phyloP scores from a whole-genome alignment of 2,329 filamentous ascomycete species.

The Penicillium sp. region DNA sequence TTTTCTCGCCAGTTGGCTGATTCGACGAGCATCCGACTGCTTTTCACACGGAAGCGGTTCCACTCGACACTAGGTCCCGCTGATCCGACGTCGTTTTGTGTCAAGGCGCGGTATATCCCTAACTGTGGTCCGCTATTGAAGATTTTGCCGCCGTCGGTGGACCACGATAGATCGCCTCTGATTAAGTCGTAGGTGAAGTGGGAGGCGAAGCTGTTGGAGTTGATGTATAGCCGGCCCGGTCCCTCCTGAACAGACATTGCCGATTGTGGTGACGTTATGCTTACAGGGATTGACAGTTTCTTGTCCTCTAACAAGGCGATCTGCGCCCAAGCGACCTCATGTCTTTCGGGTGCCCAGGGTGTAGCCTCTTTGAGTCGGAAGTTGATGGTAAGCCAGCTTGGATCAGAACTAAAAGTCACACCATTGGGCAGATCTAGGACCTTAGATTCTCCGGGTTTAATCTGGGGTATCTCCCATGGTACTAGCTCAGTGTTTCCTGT shows the following conservation, averaged over 20 bases:
- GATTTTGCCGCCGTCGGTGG: constrained; percentile 37
- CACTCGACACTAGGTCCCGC: constrained; percentile 56
- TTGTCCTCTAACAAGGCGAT: constrained; percentile 2
- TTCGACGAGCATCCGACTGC: constrained; percentile 42
- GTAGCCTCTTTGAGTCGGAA: constrained; percentile 47
- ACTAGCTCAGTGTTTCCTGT: constrained; percentile 17
- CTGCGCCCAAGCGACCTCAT: constrained; percentile 59
- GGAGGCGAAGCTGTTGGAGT: constrained; percentile 9
- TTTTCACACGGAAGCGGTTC: constrained; percentile 46
- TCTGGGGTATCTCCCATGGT: constrained; percentile 42
- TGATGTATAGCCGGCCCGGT: constrained; percentile 10
- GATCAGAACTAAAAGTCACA: background rate
- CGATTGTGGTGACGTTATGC: background rate
- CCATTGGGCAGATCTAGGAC: background rate
- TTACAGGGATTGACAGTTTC: background rate
- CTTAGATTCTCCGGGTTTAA: constrained; percentile 45
- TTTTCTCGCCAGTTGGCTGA: constrained; percentile 27
- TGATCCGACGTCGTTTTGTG: constrained; percentile 61
- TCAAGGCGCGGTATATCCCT: constrained; percentile 62
- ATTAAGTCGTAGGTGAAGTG: constrained; percentile 46
- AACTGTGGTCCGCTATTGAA: constrained; percentile 28
- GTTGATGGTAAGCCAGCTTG: constrained; percentile 46
- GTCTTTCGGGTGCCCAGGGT: constrained; percentile 53
- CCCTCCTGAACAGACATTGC: background rate
- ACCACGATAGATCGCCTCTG: constrained; percentile 45